Evolutionary conservation across 495 filamentous ascomycete genomes (phyloP).

Genomic region (Penicillium egyptiacum): DNA sequence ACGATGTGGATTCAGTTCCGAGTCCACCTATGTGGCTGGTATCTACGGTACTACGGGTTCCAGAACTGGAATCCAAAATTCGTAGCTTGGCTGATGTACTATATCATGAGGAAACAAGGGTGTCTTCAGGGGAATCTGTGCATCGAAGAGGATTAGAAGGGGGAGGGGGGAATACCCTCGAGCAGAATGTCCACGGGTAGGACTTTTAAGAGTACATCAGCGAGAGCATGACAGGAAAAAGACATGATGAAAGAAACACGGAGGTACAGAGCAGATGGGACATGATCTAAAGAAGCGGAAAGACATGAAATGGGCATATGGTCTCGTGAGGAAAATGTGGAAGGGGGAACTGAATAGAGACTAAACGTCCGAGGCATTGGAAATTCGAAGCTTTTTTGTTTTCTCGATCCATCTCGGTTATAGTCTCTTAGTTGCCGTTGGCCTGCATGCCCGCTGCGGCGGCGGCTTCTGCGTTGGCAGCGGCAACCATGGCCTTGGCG

Average conservation of each 20-base stretch:
- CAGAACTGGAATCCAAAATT: slow-evolving; percentile 16
- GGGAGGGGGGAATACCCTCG: slow-evolving; percentile 7
- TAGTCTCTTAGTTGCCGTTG: slow-evolving; percentile 40
- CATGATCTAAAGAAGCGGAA: slow-evolving; percentile 34
- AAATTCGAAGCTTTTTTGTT: slow-evolving; percentile 7
- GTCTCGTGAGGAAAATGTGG: slow-evolving; percentile 34
- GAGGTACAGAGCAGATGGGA: slow-evolving; percentile 13
- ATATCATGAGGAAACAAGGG: slow-evolving; percentile 22
- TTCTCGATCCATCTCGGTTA: slow-evolving; percentile 7
- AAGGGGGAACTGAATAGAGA: slow-evolving; percentile 7
- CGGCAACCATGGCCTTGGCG: slow-evolving; percentile 47
- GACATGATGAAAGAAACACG: slow-evolving; percentile 12
- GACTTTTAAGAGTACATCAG: slow-evolving; percentile 39
- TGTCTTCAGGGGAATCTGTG: slow-evolving; percentile 37
- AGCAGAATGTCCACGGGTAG: slow-evolving; percentile 12
- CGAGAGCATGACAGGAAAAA: slow-evolving; percentile 22
- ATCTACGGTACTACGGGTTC: neutral
- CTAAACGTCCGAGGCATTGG: slow-evolving; percentile 9
- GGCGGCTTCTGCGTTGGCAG: slow-evolving; percentile 41
- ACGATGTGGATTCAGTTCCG: neutral
- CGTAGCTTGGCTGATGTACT: slow-evolving; percentile 31
- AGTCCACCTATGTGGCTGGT: neutral
- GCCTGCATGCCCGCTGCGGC: slow-evolving; percentile 38
- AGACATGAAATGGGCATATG: slow-evolving; percentile 40
- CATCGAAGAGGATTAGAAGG: slow-evolving; percentile 29